Base-by-base conservation (phyloP, 331 rosid genomes). In the Dryas integrifolia region DNA sequence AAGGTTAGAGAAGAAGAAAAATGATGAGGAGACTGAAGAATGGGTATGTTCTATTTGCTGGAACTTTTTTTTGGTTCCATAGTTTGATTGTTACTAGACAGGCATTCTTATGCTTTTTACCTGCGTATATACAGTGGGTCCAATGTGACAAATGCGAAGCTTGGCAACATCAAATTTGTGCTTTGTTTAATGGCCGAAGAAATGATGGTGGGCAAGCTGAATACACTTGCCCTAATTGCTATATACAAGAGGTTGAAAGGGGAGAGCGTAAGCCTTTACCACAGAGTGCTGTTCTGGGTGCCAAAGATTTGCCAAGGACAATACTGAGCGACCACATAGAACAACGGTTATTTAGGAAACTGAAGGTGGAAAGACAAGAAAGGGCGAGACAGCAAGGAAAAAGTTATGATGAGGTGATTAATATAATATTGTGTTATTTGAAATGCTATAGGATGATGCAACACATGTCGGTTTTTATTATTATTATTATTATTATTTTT, bases 121-220 rank as follows among this genome's bases (percentile, higher is more conserved):
- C 13, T 53, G 50, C 53, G 65, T 47, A 15, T 68, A 50, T 85
- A 79, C 88, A 95, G 99, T 95, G 98, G 98, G 99, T 95, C 82
- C 99, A 92, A 85, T 95, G 99, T 82, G 99, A 95, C 84, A 95
- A 92, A 82, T 95, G 99, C 67, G 98, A 95, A 86, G 99, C 98
- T 47, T 95, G 99, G 98, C 99, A 95, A 61, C 99, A 95, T 81
- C 99, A 95, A 82, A 90, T 95, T 69, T 95, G 99, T 83, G 98
- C 97, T 74, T 77, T 95, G 76, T 95, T 95, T 84, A 95, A 95
- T 83, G 99, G 96, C 56, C 83, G 96, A 76, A 89, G 96, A 81
- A 92, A 95, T 86, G 97, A 88, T 69, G 98, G 98, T 62, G 99
- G 99, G 59, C 96, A 92, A 79, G 97, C 96, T 62, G 98, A 92